A percentile compares a stretch with the other conserved stretches of the same genome.
phyloP scores from a whole-genome alignment of 2,329 filamentous ascomycete species.

The Phialocephala subalpina region DNA sequence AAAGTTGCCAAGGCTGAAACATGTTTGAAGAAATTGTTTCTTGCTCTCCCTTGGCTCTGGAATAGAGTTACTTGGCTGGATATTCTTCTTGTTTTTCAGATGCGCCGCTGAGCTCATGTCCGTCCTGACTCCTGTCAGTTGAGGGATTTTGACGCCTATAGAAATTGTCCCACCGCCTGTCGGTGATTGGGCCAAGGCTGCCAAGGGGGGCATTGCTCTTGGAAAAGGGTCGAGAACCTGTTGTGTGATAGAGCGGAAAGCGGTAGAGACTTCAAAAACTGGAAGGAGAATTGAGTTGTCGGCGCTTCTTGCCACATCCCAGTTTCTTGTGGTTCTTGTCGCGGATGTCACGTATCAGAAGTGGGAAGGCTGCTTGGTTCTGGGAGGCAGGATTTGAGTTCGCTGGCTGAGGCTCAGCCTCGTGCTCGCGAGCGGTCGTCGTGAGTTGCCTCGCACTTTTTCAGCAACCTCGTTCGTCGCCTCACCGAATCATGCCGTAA shows the following conservation, averaged over 20 bases:
- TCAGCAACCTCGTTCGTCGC: constrained; percentile 5
- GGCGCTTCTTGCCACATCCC: constrained; percentile 6
- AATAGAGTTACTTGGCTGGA: not conserved
- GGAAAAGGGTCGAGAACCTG: constrained; percentile 4
- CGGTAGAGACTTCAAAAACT: not conserved
- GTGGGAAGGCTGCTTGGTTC: not conserved
- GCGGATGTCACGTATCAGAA: constrained; percentile 9
- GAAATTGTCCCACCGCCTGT: not conserved
- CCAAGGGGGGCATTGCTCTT: constrained; percentile 13
- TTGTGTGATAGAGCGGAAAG: not conserved
- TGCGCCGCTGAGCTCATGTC: not conserved
- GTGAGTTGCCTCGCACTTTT: not conserved
- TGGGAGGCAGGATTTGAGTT: not conserved
- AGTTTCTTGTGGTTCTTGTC: not conserved
- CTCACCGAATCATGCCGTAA: not conserved
- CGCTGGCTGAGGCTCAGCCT: not conserved
- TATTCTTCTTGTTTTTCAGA: not conserved
- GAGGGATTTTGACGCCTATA: constrained; percentile 5
- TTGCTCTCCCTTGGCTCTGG: not conserved
- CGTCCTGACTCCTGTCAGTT: no score
- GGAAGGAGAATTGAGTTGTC: not conserved
- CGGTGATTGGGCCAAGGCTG: constrained; percentile 15
- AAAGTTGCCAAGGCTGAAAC: constrained; percentile 21
- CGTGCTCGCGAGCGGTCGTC: not conserved
- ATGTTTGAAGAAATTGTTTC: constrained; percentile 11